A percentile compares a stretch with the other conserved stretches of the same genome.
phyloP scores from a whole-genome alignment of 768 basidiomycete genomes.

The Sutorius australiensis region DNA sequence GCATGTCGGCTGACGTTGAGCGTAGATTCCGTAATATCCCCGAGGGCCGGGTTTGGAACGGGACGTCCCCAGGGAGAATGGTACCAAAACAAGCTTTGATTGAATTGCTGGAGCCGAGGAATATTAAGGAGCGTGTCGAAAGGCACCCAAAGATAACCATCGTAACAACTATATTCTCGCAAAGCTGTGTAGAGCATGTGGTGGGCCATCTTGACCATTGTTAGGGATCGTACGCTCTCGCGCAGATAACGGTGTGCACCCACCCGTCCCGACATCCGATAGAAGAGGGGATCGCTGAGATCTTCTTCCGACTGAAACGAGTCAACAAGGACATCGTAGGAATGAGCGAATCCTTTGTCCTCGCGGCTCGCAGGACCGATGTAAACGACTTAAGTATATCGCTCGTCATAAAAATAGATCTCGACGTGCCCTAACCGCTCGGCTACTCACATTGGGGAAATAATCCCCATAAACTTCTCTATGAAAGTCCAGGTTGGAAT shows the following conservation, averaged over 20 bases:
- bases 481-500: conserved; percentile 45
- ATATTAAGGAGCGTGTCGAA: conserved; percentile 50
- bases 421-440: background rate
- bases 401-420: background rate
- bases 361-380: conserved; percentile 46
- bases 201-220: conserved; percentile 40
- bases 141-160: conserved; percentile 51
- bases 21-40: conserved; percentile 6
- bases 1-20: conserved; percentile 31
- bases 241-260: conserved; percentile 5
- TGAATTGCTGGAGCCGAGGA: conserved; percentile 44
- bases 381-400: conserved; percentile 38
- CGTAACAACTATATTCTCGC: conserved; percentile 42
- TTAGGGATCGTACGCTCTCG: background rate
- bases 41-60: conserved; percentile 38
- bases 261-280: conserved; percentile 45
- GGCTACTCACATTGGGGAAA: conserved; percentile 45
- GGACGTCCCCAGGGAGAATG: conserved; percentile 45
- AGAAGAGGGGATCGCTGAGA: conserved; percentile 33
- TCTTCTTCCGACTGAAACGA: conserved; percentile 45
- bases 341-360: conserved; percentile 44
- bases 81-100: conserved; percentile 47
- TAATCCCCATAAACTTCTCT: conserved; percentile 43
- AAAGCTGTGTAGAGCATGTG: conserved; percentile 51
- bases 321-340: conserved; percentile 49